phyloP scores from a whole-genome alignment of 495 filamentous ascomycete genomes.

The Pseudotulostoma volvatum region DNA sequence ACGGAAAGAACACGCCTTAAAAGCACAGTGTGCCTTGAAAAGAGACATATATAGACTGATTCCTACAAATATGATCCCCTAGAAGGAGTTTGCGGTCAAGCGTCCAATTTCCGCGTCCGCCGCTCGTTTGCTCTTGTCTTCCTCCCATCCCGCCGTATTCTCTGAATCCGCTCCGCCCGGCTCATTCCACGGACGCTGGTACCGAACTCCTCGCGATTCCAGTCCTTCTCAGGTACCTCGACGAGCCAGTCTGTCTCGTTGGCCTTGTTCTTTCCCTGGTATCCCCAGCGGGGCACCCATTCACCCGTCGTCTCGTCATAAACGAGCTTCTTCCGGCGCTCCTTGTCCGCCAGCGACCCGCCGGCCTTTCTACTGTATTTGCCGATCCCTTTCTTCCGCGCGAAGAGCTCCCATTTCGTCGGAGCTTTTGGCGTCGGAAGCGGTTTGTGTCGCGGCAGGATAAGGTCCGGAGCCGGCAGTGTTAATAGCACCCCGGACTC shows the following conservation, averaged over 20 bases:
- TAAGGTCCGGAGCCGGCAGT: slow-evolving; percentile 50
- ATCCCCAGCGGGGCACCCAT: slow-evolving; percentile 88
- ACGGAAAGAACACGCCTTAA: too few relatives aligned
- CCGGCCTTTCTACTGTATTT: slow-evolving; percentile 29
- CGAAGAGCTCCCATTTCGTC: slow-evolving; percentile 92
- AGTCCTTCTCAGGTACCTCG: slow-evolving; percentile 66
- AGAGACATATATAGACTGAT: too few relatives aligned
- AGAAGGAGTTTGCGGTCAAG: too few relatives aligned
- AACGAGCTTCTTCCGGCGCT: slow-evolving; percentile 62
- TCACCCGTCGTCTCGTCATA: slow-evolving; percentile 75
- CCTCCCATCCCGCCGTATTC: slow-evolving; percentile 52
- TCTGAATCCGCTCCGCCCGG: slow-evolving; percentile 44
- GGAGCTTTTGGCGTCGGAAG: slow-evolving; percentile 60
- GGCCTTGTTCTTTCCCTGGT: slow-evolving; percentile 79
- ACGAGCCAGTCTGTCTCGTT: slow-evolving; percentile 70
- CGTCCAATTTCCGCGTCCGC: slow-evolving; percentile 32
- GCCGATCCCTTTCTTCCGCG: slow-evolving; percentile 83
- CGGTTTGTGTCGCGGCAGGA: slow-evolving; percentile 78
- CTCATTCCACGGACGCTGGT: slow-evolving; percentile 46
- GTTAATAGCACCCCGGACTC: slow-evolving; percentile 53
- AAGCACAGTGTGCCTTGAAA: too few relatives aligned
- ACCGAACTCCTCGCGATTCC: slow-evolving; percentile 46
- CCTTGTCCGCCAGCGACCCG: slow-evolving; percentile 27
- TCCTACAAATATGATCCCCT: too few relatives aligned
- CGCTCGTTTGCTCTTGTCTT: slow-evolving; percentile 53